Base-by-base conservation (phyloP, 805 yeast genomes). In the Starmerella sirachaensis region DNA sequence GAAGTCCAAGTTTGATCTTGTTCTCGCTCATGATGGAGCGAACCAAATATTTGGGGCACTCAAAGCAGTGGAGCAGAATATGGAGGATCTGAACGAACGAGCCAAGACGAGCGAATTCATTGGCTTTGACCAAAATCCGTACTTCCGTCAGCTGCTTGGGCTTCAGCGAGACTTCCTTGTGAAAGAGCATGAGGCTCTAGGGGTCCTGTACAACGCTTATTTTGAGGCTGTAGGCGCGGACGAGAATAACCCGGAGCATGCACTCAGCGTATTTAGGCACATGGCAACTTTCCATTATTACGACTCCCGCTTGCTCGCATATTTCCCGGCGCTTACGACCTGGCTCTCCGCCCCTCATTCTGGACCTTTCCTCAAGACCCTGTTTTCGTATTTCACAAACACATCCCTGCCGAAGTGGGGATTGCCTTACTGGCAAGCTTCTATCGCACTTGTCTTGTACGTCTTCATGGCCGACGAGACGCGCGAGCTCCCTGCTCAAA, bases 101-200 rank as follows among this genome's bases (percentile, higher is more conserved):
- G 68, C 49, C 61, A 72, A 55, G 59, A 70, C 42, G 66, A 70
- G 58, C 5, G 55, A 51, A 60, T 79, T 35, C 61, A 74, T 45
- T 76, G 80, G 45, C 56, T 66, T 38, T 60, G 68, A 47, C 14
- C 44, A 26, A 41, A 65, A 53, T 57, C 65, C 64, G 16, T 57
- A 60, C 5, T 69, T 73, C 40, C 62, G 64, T 33, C 66, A 73
- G 33, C 60, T 64, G 16, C 56, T 78, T 24, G 65, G 64, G 25
- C 76, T 70, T 49, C 70, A 79, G 51, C 71, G 84, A 45, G 72
- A 70, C 39, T 74, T 73, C 45, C 62, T 82, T 20, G 67, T 73
- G 36, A 64, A 63, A 34, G 76, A 77, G 49, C 91, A 85, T 55
- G 93, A 83, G 50, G 53, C 67, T 2, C 58, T 86, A 38, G 77